Evolutionary conservation across 352 stramenopile species (phyloP), one percentile per base, ranked within the genome.

Genomic region (Blastocystis sp.): DNA sequence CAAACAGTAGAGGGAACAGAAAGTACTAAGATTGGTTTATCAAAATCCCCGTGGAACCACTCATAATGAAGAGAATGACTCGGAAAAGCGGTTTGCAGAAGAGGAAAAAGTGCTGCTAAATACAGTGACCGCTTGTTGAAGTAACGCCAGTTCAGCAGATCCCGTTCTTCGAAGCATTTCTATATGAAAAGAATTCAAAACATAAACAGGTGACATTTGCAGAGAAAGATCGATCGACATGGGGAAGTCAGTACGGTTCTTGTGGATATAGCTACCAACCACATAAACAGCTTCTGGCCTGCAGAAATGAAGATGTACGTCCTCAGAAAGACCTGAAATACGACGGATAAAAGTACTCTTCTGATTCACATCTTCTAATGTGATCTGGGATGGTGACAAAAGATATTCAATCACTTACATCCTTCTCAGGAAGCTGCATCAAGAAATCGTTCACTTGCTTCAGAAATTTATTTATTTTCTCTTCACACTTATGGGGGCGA

Each of bases 11-110:
- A n/a, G 2, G 70, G 70, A 20, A 65, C 9, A n/a, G 70, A 7
- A 20, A 81, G 20, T 11, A 64, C 13, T 13, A 81, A 53, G 16
- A 45, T 24, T 9, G 70, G 70, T 43, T 81, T 81, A 26, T 81
- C 70, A 26, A 43, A 81, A 26, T 81, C 70, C 34, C 43, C 70
- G 54, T 81, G 70, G 37, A 81, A 34, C 70, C 70, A 81, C 16
- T 63, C 70, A 41, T 64, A 81, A 34, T 81, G 50, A 8, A 81
- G 13, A 16, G 45, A 26, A 45, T 24, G 34, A 2, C 4, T 30
- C 3, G 70, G 70, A 41, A 66, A 81, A 2, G 26, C 26, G 45
- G 41, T 41, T 6, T 34, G 16, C 11, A 81, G 26, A 30, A 34
- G 30, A 20, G 39, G 34, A 11, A 47, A 41, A 34, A 81, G 45